Conservation (phyloP, 768 basidiomycete species). For the Coprinopsis marcescibilis region DNA sequence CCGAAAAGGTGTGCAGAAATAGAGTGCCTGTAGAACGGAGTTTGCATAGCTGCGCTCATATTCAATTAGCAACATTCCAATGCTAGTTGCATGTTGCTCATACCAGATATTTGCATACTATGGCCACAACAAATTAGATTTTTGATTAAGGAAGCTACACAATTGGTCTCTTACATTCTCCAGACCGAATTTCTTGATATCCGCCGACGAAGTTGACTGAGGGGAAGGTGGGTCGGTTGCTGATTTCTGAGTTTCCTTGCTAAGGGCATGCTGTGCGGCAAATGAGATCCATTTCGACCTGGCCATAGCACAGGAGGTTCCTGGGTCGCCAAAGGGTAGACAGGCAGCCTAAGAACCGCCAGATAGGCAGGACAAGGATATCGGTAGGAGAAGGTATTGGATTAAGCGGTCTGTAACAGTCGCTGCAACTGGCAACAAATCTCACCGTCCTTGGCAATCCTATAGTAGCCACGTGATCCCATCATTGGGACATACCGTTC, state of each 20-base stretch:
- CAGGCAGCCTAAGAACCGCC: not conserved
- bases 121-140: conserved; percentile 9
- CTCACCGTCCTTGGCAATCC: conserved; percentile 5
- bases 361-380: conserved; percentile 1
- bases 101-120: conserved; percentile 98
- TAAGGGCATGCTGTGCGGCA: conserved; percentile 21
- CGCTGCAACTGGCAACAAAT: conserved; percentile 13
- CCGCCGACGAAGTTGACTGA: conserved; percentile 43
- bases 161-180: conserved; percentile 72
- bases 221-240: conserved; percentile 20
- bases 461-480: conserved; percentile 11
- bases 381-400: conserved; percentile 11
- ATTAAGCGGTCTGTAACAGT: conserved; percentile 9
- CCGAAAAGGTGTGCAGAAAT: conserved; percentile 91
- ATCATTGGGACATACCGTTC: not conserved
- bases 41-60: conserved; percentile 77
- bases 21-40: conserved; percentile 95
- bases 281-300: conserved; percentile 35
- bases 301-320: conserved; percentile 24
- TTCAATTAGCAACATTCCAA: conserved; percentile 15
- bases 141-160: not conserved
- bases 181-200: conserved; percentile 89
- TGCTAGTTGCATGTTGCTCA: conserved; percentile 13
- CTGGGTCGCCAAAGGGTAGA: conserved; percentile 6
- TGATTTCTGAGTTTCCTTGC: conserved; percentile 20